Percentiles rank a stretch among this genome's conserved stretches.
phyloP scores from a whole-genome alignment of 805 yeast species.

The Starmerella bombi region DNA sequence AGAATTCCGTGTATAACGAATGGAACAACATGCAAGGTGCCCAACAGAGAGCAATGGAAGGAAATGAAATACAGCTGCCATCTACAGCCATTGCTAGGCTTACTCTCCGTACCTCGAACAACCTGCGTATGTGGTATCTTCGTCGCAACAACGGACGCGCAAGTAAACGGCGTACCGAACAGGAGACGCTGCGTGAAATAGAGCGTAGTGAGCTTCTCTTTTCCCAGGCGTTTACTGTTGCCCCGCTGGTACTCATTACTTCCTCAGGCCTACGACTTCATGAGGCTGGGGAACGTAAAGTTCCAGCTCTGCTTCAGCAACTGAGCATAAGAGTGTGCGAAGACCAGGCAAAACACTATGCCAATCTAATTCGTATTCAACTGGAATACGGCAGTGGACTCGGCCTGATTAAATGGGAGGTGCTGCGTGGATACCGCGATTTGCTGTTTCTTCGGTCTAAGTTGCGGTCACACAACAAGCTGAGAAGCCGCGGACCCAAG shows the following conservation, averaged over 20 bases:
- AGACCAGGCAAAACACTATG: constrained; percentile 31
- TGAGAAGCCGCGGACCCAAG: constrained; percentile 24
- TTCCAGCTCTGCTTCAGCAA: constrained; percentile 68
- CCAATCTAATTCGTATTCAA: constrained; percentile 44
- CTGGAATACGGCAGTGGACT: constrained; percentile 85
- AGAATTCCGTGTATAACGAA: no score
- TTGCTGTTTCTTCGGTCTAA: constrained; percentile 57
- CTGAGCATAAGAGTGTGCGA: constrained; percentile 47
- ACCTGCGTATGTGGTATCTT: constrained; percentile 15
- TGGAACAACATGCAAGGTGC: neutral
- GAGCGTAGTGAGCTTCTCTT: constrained; percentile 24
- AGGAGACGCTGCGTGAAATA: constrained; percentile 17
- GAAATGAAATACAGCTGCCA: constrained; percentile 2
- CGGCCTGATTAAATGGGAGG: constrained; percentile 64
- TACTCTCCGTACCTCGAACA: constrained; percentile 18
- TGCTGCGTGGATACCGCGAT: constrained; percentile 59
- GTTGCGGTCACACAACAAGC: constrained; percentile 25
- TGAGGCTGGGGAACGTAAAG: constrained; percentile 46
- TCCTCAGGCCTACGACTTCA: constrained; percentile 66
- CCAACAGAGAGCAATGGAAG: neutral
- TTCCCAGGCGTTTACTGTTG: constrained; percentile 46
- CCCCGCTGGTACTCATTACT: constrained; percentile 53
- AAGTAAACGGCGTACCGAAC: constrained; percentile 13
- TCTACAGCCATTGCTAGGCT: constrained; percentile 10
- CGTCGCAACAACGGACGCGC: constrained; percentile 6